phyloP scores from a whole-genome alignment of 2,329 filamentous ascomycete genomes.

The Anisogramma anomala region DNA sequence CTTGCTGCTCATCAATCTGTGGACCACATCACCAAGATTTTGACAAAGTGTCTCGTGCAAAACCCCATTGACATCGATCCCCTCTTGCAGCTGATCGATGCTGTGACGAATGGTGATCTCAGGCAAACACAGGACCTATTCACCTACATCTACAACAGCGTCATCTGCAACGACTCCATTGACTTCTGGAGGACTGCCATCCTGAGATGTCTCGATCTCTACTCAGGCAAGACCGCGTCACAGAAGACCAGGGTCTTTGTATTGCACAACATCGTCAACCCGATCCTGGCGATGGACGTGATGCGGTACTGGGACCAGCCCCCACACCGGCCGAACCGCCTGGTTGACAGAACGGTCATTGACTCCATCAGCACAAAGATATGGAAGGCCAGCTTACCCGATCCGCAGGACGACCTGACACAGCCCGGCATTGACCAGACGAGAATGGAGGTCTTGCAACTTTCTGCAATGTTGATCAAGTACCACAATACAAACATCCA shows the following conservation, averaged over 20 bases:
- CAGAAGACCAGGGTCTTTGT: conserved; percentile 91
- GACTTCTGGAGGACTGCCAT: conserved; percentile 78
- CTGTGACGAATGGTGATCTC: conserved; percentile 71
- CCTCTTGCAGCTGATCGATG: conserved; percentile 74
- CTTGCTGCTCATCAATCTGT: conserved; percentile 80
- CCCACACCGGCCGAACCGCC: conserved; percentile 38
- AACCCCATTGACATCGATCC: conserved; percentile 69
- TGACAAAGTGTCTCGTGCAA: conserved; percentile 67
- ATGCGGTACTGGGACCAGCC: conserved; percentile 65
- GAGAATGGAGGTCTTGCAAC: conserved; percentile 86
- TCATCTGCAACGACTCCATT: conserved; percentile 74
- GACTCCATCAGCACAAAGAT: conserved; percentile 85
- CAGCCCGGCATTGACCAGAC: conserved; percentile 90
- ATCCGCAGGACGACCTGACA: conserved; percentile 69
- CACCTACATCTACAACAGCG: conserved; percentile 70
- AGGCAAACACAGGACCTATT: conserved; percentile 65
- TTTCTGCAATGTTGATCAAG: conserved; percentile 90
- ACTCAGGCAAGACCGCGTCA: conserved; percentile 63
- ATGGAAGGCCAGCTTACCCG: conserved; percentile 80
- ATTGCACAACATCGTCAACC: conserved; percentile 85
- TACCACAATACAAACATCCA: conserved; percentile 82
- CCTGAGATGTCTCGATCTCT: conserved; percentile 77
- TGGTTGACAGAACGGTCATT: conserved; percentile 79
- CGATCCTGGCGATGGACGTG: conserved; percentile 91
- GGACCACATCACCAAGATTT: conserved; percentile 75